Evolutionary conservation across 225 moss, liverwort and hornwort genomes (phyloP).

Genomic region (Thuidium tamariscinum): DNA sequence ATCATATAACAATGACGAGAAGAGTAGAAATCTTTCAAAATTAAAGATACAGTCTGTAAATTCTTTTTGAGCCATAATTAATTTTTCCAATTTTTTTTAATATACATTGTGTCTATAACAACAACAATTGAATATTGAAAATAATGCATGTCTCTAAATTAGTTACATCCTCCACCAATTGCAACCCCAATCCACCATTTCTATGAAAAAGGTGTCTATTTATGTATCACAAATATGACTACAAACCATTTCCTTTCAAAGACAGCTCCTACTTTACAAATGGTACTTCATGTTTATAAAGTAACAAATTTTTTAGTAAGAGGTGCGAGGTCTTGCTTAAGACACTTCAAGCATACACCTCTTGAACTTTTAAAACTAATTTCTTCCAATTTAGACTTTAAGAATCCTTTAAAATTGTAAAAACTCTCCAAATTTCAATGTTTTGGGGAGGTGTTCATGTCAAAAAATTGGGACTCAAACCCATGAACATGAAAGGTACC

Average conservation of each 20-base stretch:
- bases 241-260: background rate
- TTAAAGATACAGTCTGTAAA: background rate
- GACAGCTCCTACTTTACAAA: fast-evolving
- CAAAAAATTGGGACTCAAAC: too few relatives aligned
- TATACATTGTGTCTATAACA: too few relatives aligned
- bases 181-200: fast-evolving
- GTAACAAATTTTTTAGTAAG: background rate
- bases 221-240: background rate
- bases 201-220: fast-evolving
- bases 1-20: background rate
- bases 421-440: too few relatives aligned
- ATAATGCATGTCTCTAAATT: background rate
- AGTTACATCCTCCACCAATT: background rate
- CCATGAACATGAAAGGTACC: too few relatives aligned
- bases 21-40: too few relatives aligned
- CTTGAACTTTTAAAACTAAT: fast-evolving
- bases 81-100: too few relatives aligned
- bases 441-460: too few relatives aligned
- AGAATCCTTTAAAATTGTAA: background rate
- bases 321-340: fast-evolving
- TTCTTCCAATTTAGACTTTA: background rate
- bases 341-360: background rate
- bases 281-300: background rate
- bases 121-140: background rate
- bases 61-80: background rate